These are phyloP conservation scores for Calophaca sinica DNA, from an alignment of 306 rosid species.

Conservation along the genomic window DNA sequence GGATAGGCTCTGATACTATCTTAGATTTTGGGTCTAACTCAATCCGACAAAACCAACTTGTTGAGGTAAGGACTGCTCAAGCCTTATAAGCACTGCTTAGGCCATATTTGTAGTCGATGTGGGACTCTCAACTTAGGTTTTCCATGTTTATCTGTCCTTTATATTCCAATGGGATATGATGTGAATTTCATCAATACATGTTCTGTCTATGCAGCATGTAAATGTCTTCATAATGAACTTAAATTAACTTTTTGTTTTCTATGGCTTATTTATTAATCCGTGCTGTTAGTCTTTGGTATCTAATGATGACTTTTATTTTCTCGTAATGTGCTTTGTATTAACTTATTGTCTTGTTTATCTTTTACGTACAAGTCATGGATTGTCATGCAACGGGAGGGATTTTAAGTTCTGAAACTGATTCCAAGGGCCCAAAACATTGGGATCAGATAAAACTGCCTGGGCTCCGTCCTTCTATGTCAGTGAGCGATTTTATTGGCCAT, in stretches of 20 bases:
- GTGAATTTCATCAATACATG: background rate
- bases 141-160: constrained; percentile 2
- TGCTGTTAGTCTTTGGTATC: constrained; percentile 2
- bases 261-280: background rate
- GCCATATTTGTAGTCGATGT: too few relatives aligned
- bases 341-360: constrained; percentile 11
- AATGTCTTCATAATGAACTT: background rate
- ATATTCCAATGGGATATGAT: background rate
- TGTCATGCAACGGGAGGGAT: constrained; percentile 60
- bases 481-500: constrained; percentile 82
- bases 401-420: constrained; percentile 67
- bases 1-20: too few relatives aligned
- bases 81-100: too few relatives aligned
- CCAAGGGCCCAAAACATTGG: constrained; percentile 62
- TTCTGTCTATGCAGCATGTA: constrained; percentile 2
- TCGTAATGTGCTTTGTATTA: background rate
- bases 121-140: too few relatives aligned
- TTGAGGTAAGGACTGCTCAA: too few relatives aligned
- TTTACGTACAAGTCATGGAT: constrained; percentile 55
- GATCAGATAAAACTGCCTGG: constrained; percentile 78
- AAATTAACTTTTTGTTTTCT: constrained; percentile 12
- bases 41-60: too few relatives aligned
- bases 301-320: background rate
- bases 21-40: too few relatives aligned
- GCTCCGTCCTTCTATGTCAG: constrained; percentile 70